A percentile compares a stretch with the other conserved stretches of the same genome.
phyloP scores from a whole-genome alignment of 371 early-diverging fungal genomes.

The Mucor irregularis region DNA sequence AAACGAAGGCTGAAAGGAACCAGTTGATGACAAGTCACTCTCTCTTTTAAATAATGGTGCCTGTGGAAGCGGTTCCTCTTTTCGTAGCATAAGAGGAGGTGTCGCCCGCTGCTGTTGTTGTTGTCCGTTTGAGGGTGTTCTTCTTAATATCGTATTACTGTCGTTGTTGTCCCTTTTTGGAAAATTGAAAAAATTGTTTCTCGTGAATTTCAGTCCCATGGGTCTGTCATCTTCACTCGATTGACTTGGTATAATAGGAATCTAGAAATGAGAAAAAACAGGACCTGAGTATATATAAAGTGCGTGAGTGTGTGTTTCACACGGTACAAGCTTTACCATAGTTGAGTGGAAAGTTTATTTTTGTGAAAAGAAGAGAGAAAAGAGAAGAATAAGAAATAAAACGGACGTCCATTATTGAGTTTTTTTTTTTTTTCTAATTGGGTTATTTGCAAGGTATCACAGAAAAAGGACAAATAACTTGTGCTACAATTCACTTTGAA shows the following conservation, averaged over 20 bases:
- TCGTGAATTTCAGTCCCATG: constrained; percentile 23
- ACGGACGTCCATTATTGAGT: too few relatives aligned
- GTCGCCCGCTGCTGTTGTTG: neutral
- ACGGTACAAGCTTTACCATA: too few relatives aligned
- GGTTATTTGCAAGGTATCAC: too few relatives aligned
- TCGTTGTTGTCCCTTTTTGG: constrained; percentile 10
- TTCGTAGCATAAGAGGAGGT: constrained; percentile 1
- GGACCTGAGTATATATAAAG: too few relatives aligned
- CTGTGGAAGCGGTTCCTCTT: constrained; percentile 1
- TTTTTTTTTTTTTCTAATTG: too few relatives aligned
- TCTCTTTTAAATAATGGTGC: neutral
- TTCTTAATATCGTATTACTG: neutral
- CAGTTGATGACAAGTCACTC: neutral
- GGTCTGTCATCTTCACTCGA: constrained; percentile 29
- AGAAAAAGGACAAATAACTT: too few relatives aligned
- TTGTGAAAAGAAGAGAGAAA: too few relatives aligned
- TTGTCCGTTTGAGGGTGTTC: neutral
- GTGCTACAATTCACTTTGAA: too few relatives aligned
- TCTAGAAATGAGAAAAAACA: constrained; percentile 9
- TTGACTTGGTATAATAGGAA: constrained; percentile 23
- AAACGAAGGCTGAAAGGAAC: neutral
- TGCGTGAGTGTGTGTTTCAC: too few relatives aligned
- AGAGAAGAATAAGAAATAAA: too few relatives aligned
- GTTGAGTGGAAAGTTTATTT: too few relatives aligned
- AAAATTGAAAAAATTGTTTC: constrained; percentile 24